Evolutionary conservation across 352 stramenopile species (phyloP), one percentile per base, ranked within the genome.

Genomic region (Globisporangium yorkense): DNA sequence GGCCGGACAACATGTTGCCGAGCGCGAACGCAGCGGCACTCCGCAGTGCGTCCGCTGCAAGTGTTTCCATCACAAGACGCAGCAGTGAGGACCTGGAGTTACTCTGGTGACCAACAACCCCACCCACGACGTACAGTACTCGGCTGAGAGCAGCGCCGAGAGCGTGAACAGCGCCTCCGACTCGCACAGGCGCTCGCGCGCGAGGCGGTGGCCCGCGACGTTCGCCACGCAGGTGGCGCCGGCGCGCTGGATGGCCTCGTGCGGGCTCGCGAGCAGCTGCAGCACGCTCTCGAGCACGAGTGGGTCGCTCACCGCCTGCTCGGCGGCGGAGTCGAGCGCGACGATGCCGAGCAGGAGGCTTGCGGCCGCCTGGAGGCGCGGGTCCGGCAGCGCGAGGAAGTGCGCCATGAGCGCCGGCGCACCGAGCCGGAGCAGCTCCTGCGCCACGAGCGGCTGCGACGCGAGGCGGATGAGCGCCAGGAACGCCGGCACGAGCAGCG

Each of bases 331-430:
- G 5, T 83, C 77, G 7, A 88, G 68, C 43, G 81, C 81, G 51
- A 91, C 37, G 51, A 87, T 87, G 54, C 81, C 81, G 24, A 91
- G 67, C 49, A 59, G 71, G 35, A 91, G 66, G 35, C 75, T 87
- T 16, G 81, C 75, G 5, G 81, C 81, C 2, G 74, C 74, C 57
- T 88, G 77, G 10, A 91, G 73, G 49, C 76, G 71, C 40, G 77
- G 75, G 20, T 91, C 75, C 18, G 68, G 63, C 45, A 76, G 61
- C 37, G 54, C 61, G 39, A 86, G 54, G 61, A 88, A 83, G 44
- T 65, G 66, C 12, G 65, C 63, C 50, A 88, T 54, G 20, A 78
- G 68, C 56, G 52, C 46, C 24, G 67, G 43, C 9, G 70, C 68
- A 2, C 81, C 63, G 31, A 92, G 68, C n/a, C 75, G 70, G 51